phyloP scores from a whole-genome alignment of 2,329 filamentous ascomycete genomes.

The Cryphonectria carpinicola region DNA sequence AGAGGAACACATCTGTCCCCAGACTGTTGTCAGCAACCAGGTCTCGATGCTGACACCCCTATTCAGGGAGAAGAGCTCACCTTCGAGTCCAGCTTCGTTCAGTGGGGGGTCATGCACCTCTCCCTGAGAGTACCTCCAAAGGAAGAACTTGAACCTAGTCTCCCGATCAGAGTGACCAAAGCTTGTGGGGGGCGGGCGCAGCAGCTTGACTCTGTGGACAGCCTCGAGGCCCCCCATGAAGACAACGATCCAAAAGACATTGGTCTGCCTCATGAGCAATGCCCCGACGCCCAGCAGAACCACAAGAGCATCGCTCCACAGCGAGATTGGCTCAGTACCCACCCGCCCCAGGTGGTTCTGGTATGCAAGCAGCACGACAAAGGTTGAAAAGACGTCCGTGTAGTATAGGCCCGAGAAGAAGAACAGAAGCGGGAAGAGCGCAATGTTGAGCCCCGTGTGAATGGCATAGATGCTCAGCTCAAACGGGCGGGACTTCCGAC shows the following conservation, averaged over 20 bases:
- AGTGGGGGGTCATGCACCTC: slow-evolving; percentile 60
- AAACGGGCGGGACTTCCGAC: slow-evolving; percentile 22
- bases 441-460: slow-evolving; percentile 76
- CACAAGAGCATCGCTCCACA: slow-evolving; percentile 47
- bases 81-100: slow-evolving; percentile 51
- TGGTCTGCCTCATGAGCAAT: slow-evolving; percentile 86
- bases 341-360: slow-evolving; percentile 56
- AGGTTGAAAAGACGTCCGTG: slow-evolving; percentile 84
- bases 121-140: slow-evolving; percentile 51
- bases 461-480: slow-evolving; percentile 47
- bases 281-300: slow-evolving; percentile 65
- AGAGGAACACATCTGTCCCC: slow-evolving; percentile 55
- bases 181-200: slow-evolving; percentile 40
- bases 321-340: slow-evolving; percentile 35
- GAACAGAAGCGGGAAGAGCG: slow-evolving; percentile 86
- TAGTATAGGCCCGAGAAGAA: slow-evolving; percentile 97
- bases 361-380: slow-evolving; percentile 74
- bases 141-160: slow-evolving; percentile 43
- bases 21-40: slow-evolving; percentile 47
- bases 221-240: slow-evolving; percentile 69
- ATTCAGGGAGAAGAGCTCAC: slow-evolving; percentile 41
- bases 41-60: slow-evolving; percentile 22
- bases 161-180: slow-evolving; percentile 36
- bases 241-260: slow-evolving; percentile 91
- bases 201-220: slow-evolving; percentile 53